These are phyloP conservation scores for Stephanocyclus meneghinianus DNA, from an alignment of 352 stramenopile genomes.

Conservation along the genomic window DNA sequence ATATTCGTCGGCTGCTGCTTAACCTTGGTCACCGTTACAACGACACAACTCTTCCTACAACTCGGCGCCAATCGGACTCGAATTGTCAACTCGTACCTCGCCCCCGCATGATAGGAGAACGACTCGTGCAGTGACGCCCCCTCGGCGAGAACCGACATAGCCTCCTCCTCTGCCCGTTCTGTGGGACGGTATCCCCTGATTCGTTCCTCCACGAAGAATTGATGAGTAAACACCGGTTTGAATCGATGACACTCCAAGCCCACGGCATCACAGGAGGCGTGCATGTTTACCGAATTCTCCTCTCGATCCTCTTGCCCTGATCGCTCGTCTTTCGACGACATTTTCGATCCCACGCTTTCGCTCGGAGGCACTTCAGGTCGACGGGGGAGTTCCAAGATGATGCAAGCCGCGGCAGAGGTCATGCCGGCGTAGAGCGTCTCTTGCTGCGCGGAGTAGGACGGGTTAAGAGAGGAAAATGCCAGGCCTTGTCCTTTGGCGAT, in stretches of 20 bases:
- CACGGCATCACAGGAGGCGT: constrained; percentile 16
- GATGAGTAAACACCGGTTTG: constrained; percentile 48
- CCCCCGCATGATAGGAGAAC: constrained; percentile 23
- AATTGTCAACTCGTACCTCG: constrained; percentile 27
- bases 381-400: constrained; percentile 25
- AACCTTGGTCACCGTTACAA: constrained; percentile 29
- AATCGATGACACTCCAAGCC: constrained; percentile 23
- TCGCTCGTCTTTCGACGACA: constrained; percentile 18
- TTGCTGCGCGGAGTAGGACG: neutral
- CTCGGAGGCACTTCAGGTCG: neutral
- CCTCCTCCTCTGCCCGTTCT: constrained; percentile 18
- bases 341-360: neutral
- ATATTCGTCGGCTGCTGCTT: neutral
- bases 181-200: constrained; percentile 43
- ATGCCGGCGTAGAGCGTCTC: constrained; percentile 23
- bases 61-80: constrained; percentile 28
- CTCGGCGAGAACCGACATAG: neutral
- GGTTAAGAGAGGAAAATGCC: constrained; percentile 25
- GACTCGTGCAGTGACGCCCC: constrained; percentile 13
- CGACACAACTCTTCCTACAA: constrained; percentile 38
- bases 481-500: neutral
- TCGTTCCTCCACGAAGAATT: constrained; percentile 42
- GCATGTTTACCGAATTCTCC: neutral
- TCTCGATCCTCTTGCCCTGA: neutral
- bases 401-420: constrained; percentile 37